phyloP scores from a whole-genome alignment of 768 basidiomycete species.

The Russula emetica region DNA sequence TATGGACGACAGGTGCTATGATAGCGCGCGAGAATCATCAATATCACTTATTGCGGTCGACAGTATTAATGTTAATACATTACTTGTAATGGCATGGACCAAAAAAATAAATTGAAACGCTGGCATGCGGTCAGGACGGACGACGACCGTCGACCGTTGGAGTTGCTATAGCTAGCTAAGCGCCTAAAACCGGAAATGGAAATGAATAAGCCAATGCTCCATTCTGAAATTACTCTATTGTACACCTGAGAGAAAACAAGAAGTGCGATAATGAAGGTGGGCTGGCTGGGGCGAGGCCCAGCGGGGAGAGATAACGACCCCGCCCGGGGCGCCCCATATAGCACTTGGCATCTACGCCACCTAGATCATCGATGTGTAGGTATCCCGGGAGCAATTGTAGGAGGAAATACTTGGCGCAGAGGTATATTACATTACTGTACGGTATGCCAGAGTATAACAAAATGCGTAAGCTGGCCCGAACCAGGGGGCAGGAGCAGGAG shows the following conservation, averaged over 20 bases:
- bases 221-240: slow-evolving; percentile 20
- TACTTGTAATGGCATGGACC: not conserved
- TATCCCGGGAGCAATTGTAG: not conserved
- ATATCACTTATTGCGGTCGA: slow-evolving; percentile 5
- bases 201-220: slow-evolving; percentile 2
- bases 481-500: not conserved
- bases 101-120: not conserved
- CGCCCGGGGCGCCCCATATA: not conserved
- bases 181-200: not conserved
- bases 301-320: not conserved
- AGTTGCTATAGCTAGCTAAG: not conserved
- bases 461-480: slow-evolving; percentile 8
- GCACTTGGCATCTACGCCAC: slow-evolving; percentile 1
- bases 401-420: slow-evolving; percentile 5
- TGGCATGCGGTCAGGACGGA: slow-evolving; percentile 1
- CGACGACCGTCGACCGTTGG: not conserved
- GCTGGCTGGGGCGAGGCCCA: not conserved
- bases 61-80: not conserved
- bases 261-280: slow-evolving; percentile 1
- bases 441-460: slow-evolving; percentile 26
- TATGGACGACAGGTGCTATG: not conserved
- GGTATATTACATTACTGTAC: slow-evolving; percentile 28
- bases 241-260: slow-evolving; percentile 20
- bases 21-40: slow-evolving; percentile 11
- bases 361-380: not conserved